These are phyloP conservation scores for Yamadazyma jaroonii DNA, from an alignment of 1,139 yeast genomes.

Conservation along the genomic window DNA sequence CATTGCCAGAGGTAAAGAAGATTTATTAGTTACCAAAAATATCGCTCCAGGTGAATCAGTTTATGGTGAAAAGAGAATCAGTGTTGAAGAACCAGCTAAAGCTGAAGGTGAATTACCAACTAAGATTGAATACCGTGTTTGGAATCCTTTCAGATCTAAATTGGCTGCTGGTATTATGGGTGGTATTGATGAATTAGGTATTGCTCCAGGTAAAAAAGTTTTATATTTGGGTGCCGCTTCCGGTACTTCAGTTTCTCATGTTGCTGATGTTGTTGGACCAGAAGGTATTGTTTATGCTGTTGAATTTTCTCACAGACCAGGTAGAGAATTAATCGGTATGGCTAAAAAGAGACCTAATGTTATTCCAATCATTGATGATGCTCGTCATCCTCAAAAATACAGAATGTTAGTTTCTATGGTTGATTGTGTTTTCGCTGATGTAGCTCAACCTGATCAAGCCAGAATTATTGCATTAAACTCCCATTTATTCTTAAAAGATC, in stretches of 20 bases:
- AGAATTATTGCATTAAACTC: constrained; percentile 98
- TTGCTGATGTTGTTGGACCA: constrained; percentile 97
- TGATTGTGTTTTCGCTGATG: constrained; percentile 98
- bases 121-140: constrained; percentile 97
- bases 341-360: constrained; percentile 99
- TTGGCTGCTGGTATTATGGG: constrained; percentile 99
- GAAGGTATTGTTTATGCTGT: constrained; percentile 98
- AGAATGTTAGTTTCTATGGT: constrained; percentile 99
- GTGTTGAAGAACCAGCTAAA: constrained; percentile 86
- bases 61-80: constrained; percentile 95
- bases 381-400: constrained; percentile 99
- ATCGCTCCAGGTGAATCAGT: constrained; percentile 97
- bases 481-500: constrained; percentile 95
- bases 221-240: constrained; percentile 98
- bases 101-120: constrained; percentile 90
- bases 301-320: constrained; percentile 99
- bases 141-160: constrained; percentile 99
- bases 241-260: constrained; percentile 98
- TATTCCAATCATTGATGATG: constrained; percentile 98
- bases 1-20: constrained; percentile 99
- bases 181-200: constrained; percentile 96
- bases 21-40: constrained; percentile 94
- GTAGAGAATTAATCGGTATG: constrained; percentile 98
- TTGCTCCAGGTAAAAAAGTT: constrained; percentile 97
- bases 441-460: constrained; percentile 99